Evolutionary conservation across 495 filamentous ascomycete species (phyloP).

Genomic region (Trichoderma erinaceum): DNA sequence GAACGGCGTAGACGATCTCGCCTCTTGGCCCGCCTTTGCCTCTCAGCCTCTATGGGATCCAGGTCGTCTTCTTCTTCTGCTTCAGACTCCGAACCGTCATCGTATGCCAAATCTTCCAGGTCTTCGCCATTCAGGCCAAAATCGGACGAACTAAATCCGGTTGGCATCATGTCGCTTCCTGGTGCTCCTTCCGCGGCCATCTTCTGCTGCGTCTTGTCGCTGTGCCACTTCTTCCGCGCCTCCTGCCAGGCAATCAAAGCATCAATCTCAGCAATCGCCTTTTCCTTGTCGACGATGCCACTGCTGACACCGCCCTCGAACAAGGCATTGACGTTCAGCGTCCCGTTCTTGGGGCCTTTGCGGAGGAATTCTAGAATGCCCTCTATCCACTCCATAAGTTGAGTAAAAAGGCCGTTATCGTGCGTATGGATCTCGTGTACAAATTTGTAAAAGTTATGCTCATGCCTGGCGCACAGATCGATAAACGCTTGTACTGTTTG

Average conservation of each 20-base stretch:
- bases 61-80: constrained; percentile 70
- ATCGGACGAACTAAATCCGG: constrained; percentile 63
- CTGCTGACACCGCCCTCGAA: constrained; percentile 70
- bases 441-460: constrained; percentile 97
- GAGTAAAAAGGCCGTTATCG: constrained; percentile 92
- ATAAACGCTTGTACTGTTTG: constrained; percentile 99
- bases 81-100: constrained; percentile 62
- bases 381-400: constrained; percentile 95
- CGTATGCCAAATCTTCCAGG: constrained; percentile 72
- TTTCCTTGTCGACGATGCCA: constrained; percentile 58
- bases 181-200: constrained; percentile 80
- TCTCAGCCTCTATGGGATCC: constrained; percentile 82
- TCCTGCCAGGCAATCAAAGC: constrained; percentile 86
- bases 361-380: constrained; percentile 92
- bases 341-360: constrained; percentile 69
- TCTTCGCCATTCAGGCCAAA: constrained; percentile 89
- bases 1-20: constrained; percentile 73
- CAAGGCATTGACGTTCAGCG: constrained; percentile 88
- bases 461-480: constrained; percentile 89
- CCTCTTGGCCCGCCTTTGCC: constrained; percentile 63
- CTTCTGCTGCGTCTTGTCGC: constrained; percentile 96
- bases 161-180: constrained; percentile 24
- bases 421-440: constrained; percentile 97
- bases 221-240: constrained; percentile 91
- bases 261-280: constrained; percentile 77